These are phyloP conservation scores for Aspergillus ustus DNA, from an alignment of 2,329 filamentous ascomycete genomes.

Conservation along the genomic window DNA sequence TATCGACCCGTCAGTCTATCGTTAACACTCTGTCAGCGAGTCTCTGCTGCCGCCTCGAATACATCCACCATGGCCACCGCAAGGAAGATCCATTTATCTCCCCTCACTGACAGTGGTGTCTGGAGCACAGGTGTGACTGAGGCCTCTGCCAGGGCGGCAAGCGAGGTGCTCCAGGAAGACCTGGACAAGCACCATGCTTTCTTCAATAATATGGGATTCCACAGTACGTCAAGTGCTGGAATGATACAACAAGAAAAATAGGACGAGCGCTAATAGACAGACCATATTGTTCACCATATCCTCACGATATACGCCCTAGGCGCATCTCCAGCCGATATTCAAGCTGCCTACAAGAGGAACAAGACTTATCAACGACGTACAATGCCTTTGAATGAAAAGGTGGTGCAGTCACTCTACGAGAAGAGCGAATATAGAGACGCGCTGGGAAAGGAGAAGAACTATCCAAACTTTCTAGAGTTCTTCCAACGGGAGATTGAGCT, in stretches of 20 bases:
- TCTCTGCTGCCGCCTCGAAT: not conserved
- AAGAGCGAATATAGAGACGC: conserved; percentile 61
- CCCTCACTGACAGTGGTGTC: conserved; percentile 48
- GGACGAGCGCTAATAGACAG: conserved; percentile 25
- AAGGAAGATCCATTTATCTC: conserved; percentile 51
- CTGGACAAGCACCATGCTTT: conserved; percentile 75
- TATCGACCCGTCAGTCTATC: not conserved
- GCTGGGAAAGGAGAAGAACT: conserved; percentile 68
- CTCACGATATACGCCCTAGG: conserved; percentile 78
- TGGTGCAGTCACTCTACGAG: conserved; percentile 62
- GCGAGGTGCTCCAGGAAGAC: conserved; percentile 75
- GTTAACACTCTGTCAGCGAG: not conserved
- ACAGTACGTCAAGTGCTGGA: conserved; percentile 53
- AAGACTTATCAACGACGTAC: conserved; percentile 66
- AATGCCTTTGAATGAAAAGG: conserved; percentile 51
- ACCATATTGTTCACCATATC: conserved; percentile 81
- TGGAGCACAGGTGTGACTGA: conserved; percentile 55
- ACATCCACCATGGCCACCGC: conserved; percentile 52
- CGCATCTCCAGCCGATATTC: conserved; percentile 63
- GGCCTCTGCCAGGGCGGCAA: conserved; percentile 65
- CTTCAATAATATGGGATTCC: conserved; percentile 76
- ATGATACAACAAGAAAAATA: not conserved
- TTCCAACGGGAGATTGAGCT: conserved; percentile 74
- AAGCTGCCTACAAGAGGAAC: conserved; percentile 69
- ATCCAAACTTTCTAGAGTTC: conserved; percentile 75